phyloP scores from a whole-genome alignment of 2,329 filamentous ascomycete genomes.

The Sporothrix pallida region DNA sequence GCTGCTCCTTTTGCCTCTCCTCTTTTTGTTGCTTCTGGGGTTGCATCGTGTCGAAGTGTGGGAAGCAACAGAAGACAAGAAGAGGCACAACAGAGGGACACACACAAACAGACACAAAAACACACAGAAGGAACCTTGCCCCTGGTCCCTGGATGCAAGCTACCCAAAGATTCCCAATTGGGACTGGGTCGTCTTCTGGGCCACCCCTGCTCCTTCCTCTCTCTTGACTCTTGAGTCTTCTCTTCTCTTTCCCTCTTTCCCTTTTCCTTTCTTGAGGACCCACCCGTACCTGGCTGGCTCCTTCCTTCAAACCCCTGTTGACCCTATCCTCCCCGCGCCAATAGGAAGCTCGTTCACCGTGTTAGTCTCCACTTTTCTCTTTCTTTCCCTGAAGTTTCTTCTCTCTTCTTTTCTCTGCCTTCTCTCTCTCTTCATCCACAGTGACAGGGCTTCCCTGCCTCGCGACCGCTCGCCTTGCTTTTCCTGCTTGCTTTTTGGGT shows the following conservation, averaged over 20 bases:
- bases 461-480: constrained; percentile 27
- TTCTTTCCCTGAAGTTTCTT: neutral
- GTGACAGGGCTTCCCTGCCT: constrained; percentile 2
- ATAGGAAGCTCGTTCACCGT: constrained; percentile 17
- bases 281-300: constrained; percentile 23
- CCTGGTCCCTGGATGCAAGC: constrained; percentile 16
- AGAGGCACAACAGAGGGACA: neutral
- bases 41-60: constrained; percentile 27
- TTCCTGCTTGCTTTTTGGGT: neutral
- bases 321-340: constrained; percentile 22
- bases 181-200: constrained; percentile 10
- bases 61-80: neutral
- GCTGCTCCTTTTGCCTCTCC: neutral
- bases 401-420: neutral
- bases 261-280: neutral
- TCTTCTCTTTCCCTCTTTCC: neutral
- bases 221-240: neutral
- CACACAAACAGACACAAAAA: neutral
- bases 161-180: constrained; percentile 20
- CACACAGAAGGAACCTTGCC: neutral
- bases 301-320: neutral
- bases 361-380: constrained; percentile 15
- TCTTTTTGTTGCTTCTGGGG: constrained; percentile 15
- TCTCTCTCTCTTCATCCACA: neutral
- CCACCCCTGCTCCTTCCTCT: neutral